Base-by-base conservation (phyloP, 768 basidiomycete genomes). In the Xerocomus potaroensis region DNA sequence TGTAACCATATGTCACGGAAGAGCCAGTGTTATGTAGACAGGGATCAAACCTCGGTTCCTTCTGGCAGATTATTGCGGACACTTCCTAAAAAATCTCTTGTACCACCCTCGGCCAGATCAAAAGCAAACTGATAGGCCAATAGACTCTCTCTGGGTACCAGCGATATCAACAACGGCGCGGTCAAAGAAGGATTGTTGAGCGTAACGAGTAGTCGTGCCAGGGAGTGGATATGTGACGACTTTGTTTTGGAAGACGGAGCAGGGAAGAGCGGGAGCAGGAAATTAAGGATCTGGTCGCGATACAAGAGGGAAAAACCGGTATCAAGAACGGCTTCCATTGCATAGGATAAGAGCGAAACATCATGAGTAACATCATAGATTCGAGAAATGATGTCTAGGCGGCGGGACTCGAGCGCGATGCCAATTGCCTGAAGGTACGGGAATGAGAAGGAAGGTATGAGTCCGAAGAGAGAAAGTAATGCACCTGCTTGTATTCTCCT, bases 61-160 rank as follows among this genome's bases (percentile, higher is more conserved):
- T 80, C 77, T 19, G 87, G 90, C 10, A 91, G 69, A 22, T 79
- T 77, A 39, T 68, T 78, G 45, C 83, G 76, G 21, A 96, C 75
- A 36, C 74, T 80, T 58, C 91, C 86, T 36, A 97, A 72, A 69
- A 91, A 98, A 58, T 94, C 92, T 64, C 95, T 92, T 3, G 88
- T 81, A 1, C 91, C 95, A 29, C 93, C 91, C 68, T 97, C 95
- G 12, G 87, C 88, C 39, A 98, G 71, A 68, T 98, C 96, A 62
- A 98, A 98, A 0, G 89, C 92, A 62, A 97, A 82, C 64, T 99
- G 96, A 65, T 93, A 95, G 1, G 92, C 93, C 21, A 95, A 71
- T 10, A 92, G 71, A 32, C 78, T 78, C 55, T 93, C 80, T 50
- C 76, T 75, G 5, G 77, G 76, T 12, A 92, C 76, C 8, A 96